Evolutionary conservation across 1,284 basidiomycete genomes (phyloP).

Genomic region (Athelia psychrophila): DNA sequence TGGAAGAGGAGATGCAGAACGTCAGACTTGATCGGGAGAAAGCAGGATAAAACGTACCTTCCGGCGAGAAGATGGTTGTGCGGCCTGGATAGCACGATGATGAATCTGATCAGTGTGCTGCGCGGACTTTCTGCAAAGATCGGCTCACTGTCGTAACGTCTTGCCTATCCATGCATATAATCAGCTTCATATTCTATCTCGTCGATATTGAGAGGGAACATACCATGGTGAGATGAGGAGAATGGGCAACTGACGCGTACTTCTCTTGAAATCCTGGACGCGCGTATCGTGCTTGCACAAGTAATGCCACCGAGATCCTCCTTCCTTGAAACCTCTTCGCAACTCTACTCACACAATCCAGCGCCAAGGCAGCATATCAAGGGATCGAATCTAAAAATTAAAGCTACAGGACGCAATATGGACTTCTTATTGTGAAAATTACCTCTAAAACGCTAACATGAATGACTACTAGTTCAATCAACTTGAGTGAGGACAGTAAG

Average conservation of each 20-base stretch:
- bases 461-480: too few species aligned
- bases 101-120: constrained; percentile 11
- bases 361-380: too few species aligned
- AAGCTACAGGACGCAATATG: too few species aligned
- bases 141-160: constrained; percentile 85
- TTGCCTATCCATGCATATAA: constrained; percentile 49
- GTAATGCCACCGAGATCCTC: too few species aligned
- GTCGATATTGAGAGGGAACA: constrained; percentile 6
- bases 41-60: constrained; percentile 58
- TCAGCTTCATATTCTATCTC: not conserved
- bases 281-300: not conserved
- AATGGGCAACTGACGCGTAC: not conserved
- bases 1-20: constrained; percentile 26
- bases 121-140: not conserved
- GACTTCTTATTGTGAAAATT: too few species aligned
- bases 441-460: too few species aligned
- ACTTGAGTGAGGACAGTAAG: too few species aligned
- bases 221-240: constrained; percentile 28
- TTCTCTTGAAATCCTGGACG: too few species aligned
- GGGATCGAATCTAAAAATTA: too few species aligned
- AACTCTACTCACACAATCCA: too few species aligned
- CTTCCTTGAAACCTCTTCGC: too few species aligned
- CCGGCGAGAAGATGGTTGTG: constrained; percentile 95
- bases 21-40: constrained; percentile 8
- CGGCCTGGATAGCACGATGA: constrained; percentile 51